phyloP scores from a whole-genome alignment of 352 stramenopile genomes.

The Pythium biforme region DNA sequence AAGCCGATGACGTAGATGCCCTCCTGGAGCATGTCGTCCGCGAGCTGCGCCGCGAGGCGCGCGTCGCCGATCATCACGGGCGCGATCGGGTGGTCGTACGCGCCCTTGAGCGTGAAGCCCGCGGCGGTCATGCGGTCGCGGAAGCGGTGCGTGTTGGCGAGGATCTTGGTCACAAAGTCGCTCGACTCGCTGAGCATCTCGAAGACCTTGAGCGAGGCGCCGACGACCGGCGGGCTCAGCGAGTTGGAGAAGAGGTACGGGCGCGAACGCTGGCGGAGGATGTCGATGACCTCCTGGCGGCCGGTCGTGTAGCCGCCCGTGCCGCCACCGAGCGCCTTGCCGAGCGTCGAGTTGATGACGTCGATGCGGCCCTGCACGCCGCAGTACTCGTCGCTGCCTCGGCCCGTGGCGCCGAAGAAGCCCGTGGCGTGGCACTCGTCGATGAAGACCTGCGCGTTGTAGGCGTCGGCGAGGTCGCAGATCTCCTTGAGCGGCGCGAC shows the following conservation, averaged over 20 bases:
- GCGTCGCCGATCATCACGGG: conserved; percentile 93
- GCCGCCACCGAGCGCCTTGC: conserved; percentile 91
- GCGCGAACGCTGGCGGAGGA: conserved; percentile 87
- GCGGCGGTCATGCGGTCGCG: conserved; percentile 88
- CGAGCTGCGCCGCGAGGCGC: conserved; percentile 84
- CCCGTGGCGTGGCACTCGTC: conserved; percentile 94
- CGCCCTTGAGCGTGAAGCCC: conserved; percentile 89
- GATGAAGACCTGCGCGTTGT: conserved; percentile 92
- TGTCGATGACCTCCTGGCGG: conserved; percentile 88
- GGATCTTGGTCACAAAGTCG: conserved; percentile 88
- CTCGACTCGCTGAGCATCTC: conserved; percentile 88
- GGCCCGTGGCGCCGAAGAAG: conserved; percentile 91
- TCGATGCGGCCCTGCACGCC: conserved; percentile 88
- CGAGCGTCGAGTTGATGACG: conserved; percentile 94
- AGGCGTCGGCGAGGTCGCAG: conserved; percentile 88
- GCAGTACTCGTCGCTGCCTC: conserved; percentile 92
- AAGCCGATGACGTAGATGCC: conserved; percentile 96
- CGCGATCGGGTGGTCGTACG: conserved; percentile 87
- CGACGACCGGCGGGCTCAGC: conserved; percentile 90
- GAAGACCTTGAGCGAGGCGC: conserved; percentile 92
- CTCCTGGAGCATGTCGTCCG: conserved; percentile 91
- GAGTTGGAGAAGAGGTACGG: conserved; percentile 95
- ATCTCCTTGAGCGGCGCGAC: conserved; percentile 91
- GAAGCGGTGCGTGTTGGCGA: conserved; percentile 90
- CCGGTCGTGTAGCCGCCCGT: conserved; percentile 93